Percentiles rank a stretch among this genome's conserved stretches.
These are phyloP conservation scores for Primulina tabacum DNA, from an alignment of 257 asterid species.

Conservation along the genomic window DNA sequence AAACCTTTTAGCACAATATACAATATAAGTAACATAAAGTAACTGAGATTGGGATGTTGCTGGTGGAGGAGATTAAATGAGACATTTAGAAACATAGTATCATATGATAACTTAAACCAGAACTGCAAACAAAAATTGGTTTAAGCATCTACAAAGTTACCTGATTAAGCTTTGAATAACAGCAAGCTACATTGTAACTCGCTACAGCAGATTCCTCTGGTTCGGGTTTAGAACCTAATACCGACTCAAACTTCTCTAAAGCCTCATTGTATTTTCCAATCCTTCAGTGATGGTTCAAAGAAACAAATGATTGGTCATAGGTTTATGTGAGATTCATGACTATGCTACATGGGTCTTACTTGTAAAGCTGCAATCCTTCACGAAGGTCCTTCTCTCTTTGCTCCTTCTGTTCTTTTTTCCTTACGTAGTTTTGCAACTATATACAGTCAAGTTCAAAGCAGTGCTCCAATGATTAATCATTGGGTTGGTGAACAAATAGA, in stretches of 20 bases:
- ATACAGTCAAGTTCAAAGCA: constrained; percentile 1
- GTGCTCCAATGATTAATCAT: background rate
- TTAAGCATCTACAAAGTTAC: constrained; percentile 28
- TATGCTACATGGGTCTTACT: constrained; percentile 27
- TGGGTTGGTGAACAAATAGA: background rate
- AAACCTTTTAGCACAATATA: background rate
- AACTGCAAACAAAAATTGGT: background rate
- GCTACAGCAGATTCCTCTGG: constrained; percentile 71
- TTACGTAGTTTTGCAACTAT: constrained; percentile 65
- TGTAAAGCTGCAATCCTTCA: constrained; percentile 77
- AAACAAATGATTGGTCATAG: background rate
- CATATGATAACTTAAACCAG: background rate
- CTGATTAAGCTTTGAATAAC: constrained; percentile 90
- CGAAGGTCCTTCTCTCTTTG: constrained; percentile 75
- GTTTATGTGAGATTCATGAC: background rate
- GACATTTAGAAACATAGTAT: background rate
- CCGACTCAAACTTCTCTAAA: constrained; percentile 81
- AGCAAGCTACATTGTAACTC: constrained; percentile 90
- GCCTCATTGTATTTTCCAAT: constrained; percentile 75
- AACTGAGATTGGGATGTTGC: background rate
- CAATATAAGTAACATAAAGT: background rate
- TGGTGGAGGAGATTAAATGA: background rate
- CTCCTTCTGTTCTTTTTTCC: constrained; percentile 66
- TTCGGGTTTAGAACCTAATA: constrained; percentile 81
- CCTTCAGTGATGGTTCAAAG: constrained; percentile 32